phyloP scores from a whole-genome alignment of 2,329 filamentous ascomycete species.

The Coleophoma eucalyptorum region DNA sequence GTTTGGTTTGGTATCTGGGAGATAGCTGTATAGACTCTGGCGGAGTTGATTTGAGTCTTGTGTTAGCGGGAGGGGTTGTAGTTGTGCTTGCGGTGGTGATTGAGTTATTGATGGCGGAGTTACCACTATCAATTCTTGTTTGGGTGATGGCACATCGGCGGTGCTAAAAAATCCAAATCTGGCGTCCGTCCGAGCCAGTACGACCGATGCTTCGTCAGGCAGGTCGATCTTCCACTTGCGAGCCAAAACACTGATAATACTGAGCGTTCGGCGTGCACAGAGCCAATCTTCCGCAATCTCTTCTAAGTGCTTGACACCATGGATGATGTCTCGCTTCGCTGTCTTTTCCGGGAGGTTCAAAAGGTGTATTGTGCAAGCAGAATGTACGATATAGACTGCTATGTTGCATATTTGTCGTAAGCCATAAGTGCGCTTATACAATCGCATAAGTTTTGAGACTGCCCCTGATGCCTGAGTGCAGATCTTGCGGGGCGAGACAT shows the following conservation, averaged over 20 bases:
- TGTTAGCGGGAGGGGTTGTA: constrained; percentile 4
- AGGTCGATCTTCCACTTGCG: constrained; percentile 88
- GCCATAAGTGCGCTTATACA: constrained; percentile 91
- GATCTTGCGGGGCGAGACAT: constrained; percentile 85
- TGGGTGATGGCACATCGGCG: constrained; percentile 27
- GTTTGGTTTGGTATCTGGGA: constrained; percentile 5
- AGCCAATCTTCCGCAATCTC: constrained; percentile 96
- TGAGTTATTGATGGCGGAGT: constrained; percentile 16
- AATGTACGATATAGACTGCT: constrained; percentile 92
- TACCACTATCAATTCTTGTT: constrained; percentile 22
- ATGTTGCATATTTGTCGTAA: constrained; percentile 94
- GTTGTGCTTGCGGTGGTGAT: constrained; percentile 13
- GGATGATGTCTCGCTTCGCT: constrained; percentile 82
- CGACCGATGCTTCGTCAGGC: constrained; percentile 74
- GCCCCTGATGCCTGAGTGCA: constrained; percentile 86
- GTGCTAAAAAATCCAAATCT: constrained; percentile 71
- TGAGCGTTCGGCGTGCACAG: constrained; percentile 78
- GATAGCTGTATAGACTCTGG: constrained; percentile 24
- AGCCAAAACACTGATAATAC: constrained; percentile 79
- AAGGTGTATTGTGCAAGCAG: constrained; percentile 90
- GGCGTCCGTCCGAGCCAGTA: constrained; percentile 74
- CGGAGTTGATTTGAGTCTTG: constrained; percentile 19
- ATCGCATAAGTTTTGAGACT: constrained; percentile 88
- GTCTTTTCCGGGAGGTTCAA: constrained; percentile 92
- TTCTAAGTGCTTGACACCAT: constrained; percentile 87